phyloP scores from a whole-genome alignment of 1,139 yeast genomes.

The Blastobotrys raffinosifermentans region DNA sequence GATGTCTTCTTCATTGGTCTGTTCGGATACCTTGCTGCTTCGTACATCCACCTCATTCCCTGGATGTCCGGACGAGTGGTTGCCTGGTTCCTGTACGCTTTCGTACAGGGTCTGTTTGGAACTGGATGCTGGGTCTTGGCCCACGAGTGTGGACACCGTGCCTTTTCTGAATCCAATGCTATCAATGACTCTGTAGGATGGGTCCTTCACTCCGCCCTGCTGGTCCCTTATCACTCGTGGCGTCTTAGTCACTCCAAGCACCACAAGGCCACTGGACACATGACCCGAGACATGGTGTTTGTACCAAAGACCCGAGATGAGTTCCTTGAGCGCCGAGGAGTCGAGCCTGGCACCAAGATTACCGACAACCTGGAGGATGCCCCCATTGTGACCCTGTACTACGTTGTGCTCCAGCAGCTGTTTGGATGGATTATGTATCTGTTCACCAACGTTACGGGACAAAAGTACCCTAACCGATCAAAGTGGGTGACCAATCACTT shows the following conservation, averaged over 20 bases:
- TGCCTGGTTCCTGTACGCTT: conserved; percentile 55
- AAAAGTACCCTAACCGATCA: conserved; percentile 50
- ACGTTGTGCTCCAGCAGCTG: conserved; percentile 60
- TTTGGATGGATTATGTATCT: conserved; percentile 72
- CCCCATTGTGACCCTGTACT: conserved; percentile 55
- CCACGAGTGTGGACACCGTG: conserved; percentile 88
- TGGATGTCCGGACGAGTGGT: conserved; percentile 41
- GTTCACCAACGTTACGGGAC: conserved; percentile 72
- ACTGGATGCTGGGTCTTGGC: conserved; percentile 85
- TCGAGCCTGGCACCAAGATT: conserved; percentile 35
- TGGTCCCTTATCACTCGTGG: conserved; percentile 88
- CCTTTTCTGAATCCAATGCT: conserved; percentile 64
- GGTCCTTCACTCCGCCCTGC: conserved; percentile 68
- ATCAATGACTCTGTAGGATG: conserved; percentile 77
- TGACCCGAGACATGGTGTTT: conserved; percentile 77
- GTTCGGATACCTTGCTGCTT: conserved; percentile 50
- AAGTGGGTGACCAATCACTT: conserved; percentile 54
- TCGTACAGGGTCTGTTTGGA: conserved; percentile 59
- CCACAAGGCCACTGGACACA: conserved; percentile 82
- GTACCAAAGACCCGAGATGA: conserved; percentile 63
- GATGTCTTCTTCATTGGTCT: conserved; percentile 50
- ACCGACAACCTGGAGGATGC: conserved; percentile 63
- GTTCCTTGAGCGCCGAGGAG: conserved; percentile 33
- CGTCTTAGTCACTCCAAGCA: conserved; percentile 76
- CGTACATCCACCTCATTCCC: conserved; percentile 49